A percentile compares a stretch with the other conserved stretches of the same genome.
Evolutionary conservation across 2,329 filamentous ascomycete genomes (phyloP).

Genomic region (Dryadomyces sulphureus): DNA sequence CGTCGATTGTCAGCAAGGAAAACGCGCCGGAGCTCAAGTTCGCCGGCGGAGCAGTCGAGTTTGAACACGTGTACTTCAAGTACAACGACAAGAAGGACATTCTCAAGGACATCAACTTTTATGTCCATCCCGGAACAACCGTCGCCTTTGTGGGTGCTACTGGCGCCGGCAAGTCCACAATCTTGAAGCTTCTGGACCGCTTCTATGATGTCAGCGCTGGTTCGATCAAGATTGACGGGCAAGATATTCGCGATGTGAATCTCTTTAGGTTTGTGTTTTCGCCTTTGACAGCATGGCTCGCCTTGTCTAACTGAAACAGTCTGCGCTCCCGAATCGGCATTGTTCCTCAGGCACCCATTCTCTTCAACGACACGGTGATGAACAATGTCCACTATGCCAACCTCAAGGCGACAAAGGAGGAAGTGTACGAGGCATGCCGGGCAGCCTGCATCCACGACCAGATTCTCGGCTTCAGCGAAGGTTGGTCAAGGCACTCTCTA

Average conservation of each 20-base stretch:
- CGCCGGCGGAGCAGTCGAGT: slow-evolving; percentile 37
- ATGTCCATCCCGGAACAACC: slow-evolving; percentile 34
- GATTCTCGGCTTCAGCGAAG: slow-evolving; percentile 36
- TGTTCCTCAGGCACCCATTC: slow-evolving; percentile 38
- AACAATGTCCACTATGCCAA: slow-evolving; percentile 44
- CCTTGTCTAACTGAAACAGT: slow-evolving; percentile 1
- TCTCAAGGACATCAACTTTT: slow-evolving; percentile 37
- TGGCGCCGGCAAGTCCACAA: slow-evolving; percentile 43
- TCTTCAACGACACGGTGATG: slow-evolving; percentile 44
- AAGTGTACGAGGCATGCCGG: slow-evolving; percentile 37
- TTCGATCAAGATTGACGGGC: slow-evolving; percentile 37
- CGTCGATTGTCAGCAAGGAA: slow-evolving; percentile 37
- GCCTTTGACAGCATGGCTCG: not conserved
- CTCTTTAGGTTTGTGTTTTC: slow-evolving; percentile 24
- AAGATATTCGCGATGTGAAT: slow-evolving; percentile 40
- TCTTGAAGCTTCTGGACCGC: slow-evolving; percentile 41
- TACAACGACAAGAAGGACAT: slow-evolving; percentile 46
- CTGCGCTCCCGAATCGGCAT: slow-evolving; percentile 39
- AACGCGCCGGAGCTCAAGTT: slow-evolving; percentile 34
- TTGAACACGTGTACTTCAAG: slow-evolving; percentile 39
- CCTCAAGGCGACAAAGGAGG: slow-evolving; percentile 37
- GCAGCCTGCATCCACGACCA: slow-evolving; percentile 44
- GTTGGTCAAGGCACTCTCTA: slow-evolving; percentile 13
- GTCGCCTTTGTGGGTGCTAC: slow-evolving; percentile 47
- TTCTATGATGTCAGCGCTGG: slow-evolving; percentile 43